Percentiles rank a stretch among this genome's conserved stretches.
These are phyloP conservation scores for Gillenia trifoliata DNA, from an alignment of 306 rosid species.

Conservation along the genomic window DNA sequence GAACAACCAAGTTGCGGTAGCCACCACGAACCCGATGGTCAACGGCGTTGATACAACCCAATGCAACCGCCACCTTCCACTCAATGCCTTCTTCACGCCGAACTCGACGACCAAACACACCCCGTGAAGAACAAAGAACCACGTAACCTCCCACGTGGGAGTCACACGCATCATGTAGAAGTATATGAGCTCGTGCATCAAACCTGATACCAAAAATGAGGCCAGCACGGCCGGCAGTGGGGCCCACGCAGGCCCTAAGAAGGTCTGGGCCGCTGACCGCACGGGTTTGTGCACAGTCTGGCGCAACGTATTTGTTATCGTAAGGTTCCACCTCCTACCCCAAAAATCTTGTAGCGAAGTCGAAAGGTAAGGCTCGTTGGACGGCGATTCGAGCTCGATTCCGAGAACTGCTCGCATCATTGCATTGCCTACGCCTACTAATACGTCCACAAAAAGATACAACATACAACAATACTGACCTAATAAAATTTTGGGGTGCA, in stretches of 20 bases:
- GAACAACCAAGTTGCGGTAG: conserved; percentile 30
- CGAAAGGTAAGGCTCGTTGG: conserved; percentile 27
- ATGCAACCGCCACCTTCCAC: conserved; percentile 2
- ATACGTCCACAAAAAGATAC: conserved; percentile 18
- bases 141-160: conserved; percentile 38
- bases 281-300: conserved; percentile 20
- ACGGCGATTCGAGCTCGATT: conserved; percentile 24
- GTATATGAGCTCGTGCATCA: conserved; percentile 31
- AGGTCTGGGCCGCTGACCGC: not conserved
- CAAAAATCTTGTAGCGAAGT: conserved; percentile 35
- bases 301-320: conserved; percentile 18
- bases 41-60: conserved; percentile 10
- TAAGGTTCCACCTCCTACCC: conserved; percentile 32
- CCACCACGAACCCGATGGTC: conserved; percentile 20
- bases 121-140: conserved; percentile 31
- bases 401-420: conserved; percentile 5
- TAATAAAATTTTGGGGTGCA: not conserved
- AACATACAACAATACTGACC: conserved; percentile 4
- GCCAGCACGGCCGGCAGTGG: not conserved
- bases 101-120: conserved; percentile 22
- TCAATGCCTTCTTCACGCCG: not conserved
- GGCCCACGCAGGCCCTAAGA: not conserved
- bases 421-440: conserved; percentile 14
- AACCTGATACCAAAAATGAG: conserved; percentile 26
- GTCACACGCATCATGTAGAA: conserved; percentile 18